Conservation (phyloP, 805 yeast species). For the Groenewaldozyma tartarivorans region DNA sequence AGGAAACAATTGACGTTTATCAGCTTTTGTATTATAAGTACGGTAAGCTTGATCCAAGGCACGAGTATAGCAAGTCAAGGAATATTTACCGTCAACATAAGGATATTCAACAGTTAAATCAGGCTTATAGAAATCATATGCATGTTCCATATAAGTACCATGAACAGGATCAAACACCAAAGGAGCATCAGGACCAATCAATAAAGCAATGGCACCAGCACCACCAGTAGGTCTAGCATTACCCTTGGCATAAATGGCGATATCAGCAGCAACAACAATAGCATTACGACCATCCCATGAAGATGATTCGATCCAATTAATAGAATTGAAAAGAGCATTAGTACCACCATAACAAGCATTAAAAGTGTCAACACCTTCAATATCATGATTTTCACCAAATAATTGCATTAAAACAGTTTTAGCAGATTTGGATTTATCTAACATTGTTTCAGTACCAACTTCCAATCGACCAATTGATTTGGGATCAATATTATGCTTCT, state of each 20-base stretch:
- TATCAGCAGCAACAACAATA: conserved; percentile 93
- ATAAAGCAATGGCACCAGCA: conserved; percentile 91
- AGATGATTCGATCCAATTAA: conserved; percentile 93
- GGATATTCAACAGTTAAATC: conserved; percentile 95
- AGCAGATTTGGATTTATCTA: conserved; percentile 95
- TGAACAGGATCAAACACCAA: conserved; percentile 80
- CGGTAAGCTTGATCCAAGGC: conserved; percentile 85
- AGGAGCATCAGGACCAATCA: conserved; percentile 97
- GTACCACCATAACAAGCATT: conserved; percentile 99
- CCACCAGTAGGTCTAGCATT: conserved; percentile 99
- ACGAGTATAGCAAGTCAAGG: conserved; percentile 85
- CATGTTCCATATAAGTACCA: conserved; percentile 94
- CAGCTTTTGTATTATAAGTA: conserved; percentile 69
- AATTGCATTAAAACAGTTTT: conserved; percentile 93
- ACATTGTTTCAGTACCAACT: conserved; percentile 95
- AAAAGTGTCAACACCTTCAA: conserved; percentile 92
- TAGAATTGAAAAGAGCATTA: conserved; percentile 81
- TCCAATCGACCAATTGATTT: conserved; percentile 83
- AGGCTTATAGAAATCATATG: conserved; percentile 97
- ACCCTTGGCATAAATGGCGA: conserved; percentile 94
- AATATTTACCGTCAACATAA: conserved; percentile 93
- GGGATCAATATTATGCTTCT: conserved; percentile 76
- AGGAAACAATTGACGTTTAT: conserved; percentile 34
- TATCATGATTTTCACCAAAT: conserved; percentile 76
- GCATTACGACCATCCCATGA: conserved; percentile 99